These are phyloP conservation scores for Myxozyma nipponensis DNA, from an alignment of 805 yeast genomes.

Conservation along the genomic window DNA sequence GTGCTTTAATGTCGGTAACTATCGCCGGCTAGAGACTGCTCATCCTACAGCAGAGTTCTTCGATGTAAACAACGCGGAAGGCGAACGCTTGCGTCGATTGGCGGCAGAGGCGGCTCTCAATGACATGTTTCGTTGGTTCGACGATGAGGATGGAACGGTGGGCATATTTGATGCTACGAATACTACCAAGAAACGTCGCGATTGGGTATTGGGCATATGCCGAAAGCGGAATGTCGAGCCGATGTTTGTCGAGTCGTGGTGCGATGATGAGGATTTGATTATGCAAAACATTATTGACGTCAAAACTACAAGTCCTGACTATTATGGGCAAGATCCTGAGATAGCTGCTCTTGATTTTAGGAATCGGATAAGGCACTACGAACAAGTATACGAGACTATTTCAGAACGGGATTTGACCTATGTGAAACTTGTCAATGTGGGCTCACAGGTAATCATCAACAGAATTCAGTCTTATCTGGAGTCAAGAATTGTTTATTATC, in stretches of 20 bases:
- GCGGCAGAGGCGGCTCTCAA: slow-evolving; percentile 69
- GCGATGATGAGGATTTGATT: slow-evolving; percentile 76
- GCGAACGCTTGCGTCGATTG: slow-evolving; percentile 56
- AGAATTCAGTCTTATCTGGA: slow-evolving; percentile 83
- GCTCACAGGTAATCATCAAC: slow-evolving; percentile 83
- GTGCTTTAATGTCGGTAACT: slow-evolving; percentile 85
- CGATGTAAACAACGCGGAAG: slow-evolving; percentile 61
- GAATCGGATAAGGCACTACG: slow-evolving; percentile 69
- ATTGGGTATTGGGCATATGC: slow-evolving; percentile 54
- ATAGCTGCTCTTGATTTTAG: slow-evolving; percentile 68
- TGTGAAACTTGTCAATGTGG: slow-evolving; percentile 82
- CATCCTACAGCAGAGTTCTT: slow-evolving; percentile 76
- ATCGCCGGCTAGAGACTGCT: slow-evolving; percentile 62
- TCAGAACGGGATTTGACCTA: slow-evolving; percentile 63
- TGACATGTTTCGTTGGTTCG: slow-evolving; percentile 86
- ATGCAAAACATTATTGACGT: slow-evolving; percentile 80
- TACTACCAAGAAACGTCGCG: slow-evolving; percentile 70
- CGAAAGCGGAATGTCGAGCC: slow-evolving; percentile 73
- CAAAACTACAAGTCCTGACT: slow-evolving; percentile 82
- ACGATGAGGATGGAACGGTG: slow-evolving; percentile 74
- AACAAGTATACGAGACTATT: slow-evolving; percentile 72
- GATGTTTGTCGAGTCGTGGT: slow-evolving; percentile 87
- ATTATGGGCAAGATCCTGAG: slow-evolving; percentile 62
- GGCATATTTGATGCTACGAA: slow-evolving; percentile 94
- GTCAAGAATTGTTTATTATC: slow-evolving; percentile 88